phyloP scores from a whole-genome alignment of 169 alveolate species.

The Plasmodium inui region DNA sequence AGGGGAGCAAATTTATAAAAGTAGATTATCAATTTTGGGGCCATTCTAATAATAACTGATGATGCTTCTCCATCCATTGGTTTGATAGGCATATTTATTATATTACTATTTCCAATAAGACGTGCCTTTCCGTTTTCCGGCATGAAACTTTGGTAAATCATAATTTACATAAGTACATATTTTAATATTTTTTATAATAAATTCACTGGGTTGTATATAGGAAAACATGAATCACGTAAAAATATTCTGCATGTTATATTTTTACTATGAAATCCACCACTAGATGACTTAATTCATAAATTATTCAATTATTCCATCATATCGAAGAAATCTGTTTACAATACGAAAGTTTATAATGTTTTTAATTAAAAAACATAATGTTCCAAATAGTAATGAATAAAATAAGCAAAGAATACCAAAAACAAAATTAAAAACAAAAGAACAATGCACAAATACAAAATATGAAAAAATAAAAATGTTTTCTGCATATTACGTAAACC shows the following conservation, averaged over 20 bases:
- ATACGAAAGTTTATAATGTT: not conserved
- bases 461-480: not conserved
- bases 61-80: not conserved
- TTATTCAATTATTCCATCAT: not conserved
- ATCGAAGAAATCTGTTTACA: not conserved
- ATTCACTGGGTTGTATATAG: not conserved
- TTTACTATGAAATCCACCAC: not conserved
- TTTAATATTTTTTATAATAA: not conserved
- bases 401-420: not conserved
- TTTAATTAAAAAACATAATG: not conserved
- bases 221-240: not conserved
- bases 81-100: not conserved
- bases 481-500: not conserved
- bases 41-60: not conserved
- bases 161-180: not conserved
- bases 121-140: not conserved
- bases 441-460: not conserved
- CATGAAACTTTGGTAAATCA: not conserved
- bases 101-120: not conserved
- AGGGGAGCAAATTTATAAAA: not conserved
- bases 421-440: not conserved
- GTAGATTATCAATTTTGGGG: not conserved
- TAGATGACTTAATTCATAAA: not conserved
- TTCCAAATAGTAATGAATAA: not conserved
- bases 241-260: not conserved